A percentile compares a stretch with the other conserved stretches of the same genome.
Conservation (phyloP, 2,329 filamentous ascomycete species). For the Pestalotiopsis fici region DNA sequence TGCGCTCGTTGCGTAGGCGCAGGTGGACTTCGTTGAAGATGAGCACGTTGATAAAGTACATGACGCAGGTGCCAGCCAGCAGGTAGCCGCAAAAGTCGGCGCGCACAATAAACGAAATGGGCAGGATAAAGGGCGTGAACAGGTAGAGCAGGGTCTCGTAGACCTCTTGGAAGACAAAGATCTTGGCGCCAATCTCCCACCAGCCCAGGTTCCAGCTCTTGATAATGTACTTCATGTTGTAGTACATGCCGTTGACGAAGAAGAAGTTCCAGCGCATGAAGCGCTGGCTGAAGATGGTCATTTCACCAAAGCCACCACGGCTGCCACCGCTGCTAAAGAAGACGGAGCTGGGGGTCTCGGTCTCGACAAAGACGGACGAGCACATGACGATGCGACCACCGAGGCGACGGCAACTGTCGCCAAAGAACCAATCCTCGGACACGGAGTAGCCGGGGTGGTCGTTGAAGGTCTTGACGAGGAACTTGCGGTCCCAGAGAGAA, state of each 20-base stretch:
- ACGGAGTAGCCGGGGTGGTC: conserved; percentile 50
- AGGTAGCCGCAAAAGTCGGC: conserved; percentile 39
- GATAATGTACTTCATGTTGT: conserved; percentile 47
- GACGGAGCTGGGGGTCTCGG: conserved; percentile 44
- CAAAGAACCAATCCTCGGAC: conserved; percentile 55
- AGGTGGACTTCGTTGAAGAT: conserved; percentile 52
- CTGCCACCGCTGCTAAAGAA: conserved; percentile 39
- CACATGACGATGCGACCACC: conserved; percentile 50
- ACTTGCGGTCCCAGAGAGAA: conserved; percentile 47
- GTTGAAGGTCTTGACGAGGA: conserved; percentile 44
- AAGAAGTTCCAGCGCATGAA: conserved; percentile 55
- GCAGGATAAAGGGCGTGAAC: conserved; percentile 43
- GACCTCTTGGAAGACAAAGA: conserved; percentile 48
- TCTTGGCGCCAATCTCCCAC: conserved; percentile 50
- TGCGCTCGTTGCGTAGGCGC: conserved; percentile 41
- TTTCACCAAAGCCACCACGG: conserved; percentile 51
- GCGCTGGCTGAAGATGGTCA: conserved; percentile 52
- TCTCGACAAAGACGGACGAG: conserved; percentile 50
- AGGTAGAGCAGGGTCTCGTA: conserved; percentile 48
- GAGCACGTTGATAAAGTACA: conserved; percentile 43
- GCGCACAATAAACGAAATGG: conserved; percentile 42
- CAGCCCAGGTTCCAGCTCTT: conserved; percentile 46
- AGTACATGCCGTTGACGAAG: conserved; percentile 48
- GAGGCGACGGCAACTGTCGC: conserved; percentile 42
- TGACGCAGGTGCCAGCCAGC: conserved; percentile 34